phyloP scores from a whole-genome alignment of 75 land plant species.

The Pinus tabuliformis region DNA sequence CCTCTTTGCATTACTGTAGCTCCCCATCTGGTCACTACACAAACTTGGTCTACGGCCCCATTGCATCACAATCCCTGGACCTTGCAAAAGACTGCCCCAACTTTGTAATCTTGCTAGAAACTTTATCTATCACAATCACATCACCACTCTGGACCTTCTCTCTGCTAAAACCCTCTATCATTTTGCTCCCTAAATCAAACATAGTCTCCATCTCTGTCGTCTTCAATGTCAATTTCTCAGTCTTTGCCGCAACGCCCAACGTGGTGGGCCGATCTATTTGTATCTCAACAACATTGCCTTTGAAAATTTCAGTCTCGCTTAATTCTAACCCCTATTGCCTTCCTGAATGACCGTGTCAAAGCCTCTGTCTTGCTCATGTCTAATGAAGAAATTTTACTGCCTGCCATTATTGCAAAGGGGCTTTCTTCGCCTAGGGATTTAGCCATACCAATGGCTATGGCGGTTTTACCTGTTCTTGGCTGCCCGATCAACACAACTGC shows the following conservation, averaged over 20 bases:
- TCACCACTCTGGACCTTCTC: too few relatives aligned
- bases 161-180: too few relatives aligned
- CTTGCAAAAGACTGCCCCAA: too few relatives aligned
- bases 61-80: too few relatives aligned
- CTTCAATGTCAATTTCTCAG: constrained; percentile 89
- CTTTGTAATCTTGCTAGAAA: too few relatives aligned
- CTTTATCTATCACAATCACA: too few relatives aligned
- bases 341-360: constrained; percentile 72
- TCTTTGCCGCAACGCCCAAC: constrained; percentile 72
- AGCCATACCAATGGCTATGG: constrained; percentile 98
- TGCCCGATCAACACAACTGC: constrained; percentile 86
- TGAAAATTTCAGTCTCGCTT: constrained; percentile 95
- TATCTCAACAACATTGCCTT: constrained; percentile 95
- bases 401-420: constrained; percentile 89
- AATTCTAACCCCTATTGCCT: constrained; percentile 88
- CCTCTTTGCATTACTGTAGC: too few relatives aligned
- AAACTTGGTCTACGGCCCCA: too few relatives aligned
- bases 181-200: constrained; percentile 66
- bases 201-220: constrained; percentile 99
- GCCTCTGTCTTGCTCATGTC: constrained; percentile 97
- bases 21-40: too few relatives aligned
- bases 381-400: constrained; percentile 84
- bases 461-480: constrained; percentile 97
- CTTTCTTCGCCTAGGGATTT: constrained; percentile 93
- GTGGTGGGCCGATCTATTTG: constrained; percentile 80